Evolutionary conservation across 805 yeast species (phyloP), one percentile per base, ranked within the genome.

Genomic region (Blastobotrys parvus): DNA sequence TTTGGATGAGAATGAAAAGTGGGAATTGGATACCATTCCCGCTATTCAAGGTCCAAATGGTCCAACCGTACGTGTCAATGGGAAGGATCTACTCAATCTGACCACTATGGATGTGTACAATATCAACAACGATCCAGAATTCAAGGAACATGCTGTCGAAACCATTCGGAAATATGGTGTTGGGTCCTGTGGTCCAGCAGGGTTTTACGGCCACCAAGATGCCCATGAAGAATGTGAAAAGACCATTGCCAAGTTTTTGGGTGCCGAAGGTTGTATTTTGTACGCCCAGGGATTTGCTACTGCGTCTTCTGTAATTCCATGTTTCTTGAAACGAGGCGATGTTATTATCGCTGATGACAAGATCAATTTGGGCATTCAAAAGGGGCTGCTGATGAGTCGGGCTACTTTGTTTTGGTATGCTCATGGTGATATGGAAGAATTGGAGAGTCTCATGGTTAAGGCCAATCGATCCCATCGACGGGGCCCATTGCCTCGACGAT

Each of bases 161-260:
- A 70, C 77, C 18, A 78, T 92, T 47, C 68, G 69, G 38, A 69
- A 70, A 45, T 78, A 82, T 46, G 98, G 98, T 59, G 97, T 92
- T 41, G 98, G 98, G 50, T 90, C 97, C 0, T 92, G 98, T 69
- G 96, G 97, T 33, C 97, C 98, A 3, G 94, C 97, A 35, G 94
- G 95, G 44, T 92, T 92, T 57, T 92, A 89, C 62, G 98, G 98
- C 48, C 83, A 88, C 47, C 95, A 88, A 63, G 95, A 88, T 59
- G 87, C 80, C 35, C 98, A 92, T 59, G 80, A 78, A 43, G 72
- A 81, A 54, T 70, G 85, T 44, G 94, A 88, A 60, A 78, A 77
- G 54, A 82, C 78, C 48, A 64, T 92, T 46, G 78, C 96, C 10
- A 60, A 68, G 25, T 90, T 78, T 57, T 76, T 90, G 51, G 87